Conservation (phyloP, 1,139 yeast genomes). For the Diutina ranongensis region DNA sequence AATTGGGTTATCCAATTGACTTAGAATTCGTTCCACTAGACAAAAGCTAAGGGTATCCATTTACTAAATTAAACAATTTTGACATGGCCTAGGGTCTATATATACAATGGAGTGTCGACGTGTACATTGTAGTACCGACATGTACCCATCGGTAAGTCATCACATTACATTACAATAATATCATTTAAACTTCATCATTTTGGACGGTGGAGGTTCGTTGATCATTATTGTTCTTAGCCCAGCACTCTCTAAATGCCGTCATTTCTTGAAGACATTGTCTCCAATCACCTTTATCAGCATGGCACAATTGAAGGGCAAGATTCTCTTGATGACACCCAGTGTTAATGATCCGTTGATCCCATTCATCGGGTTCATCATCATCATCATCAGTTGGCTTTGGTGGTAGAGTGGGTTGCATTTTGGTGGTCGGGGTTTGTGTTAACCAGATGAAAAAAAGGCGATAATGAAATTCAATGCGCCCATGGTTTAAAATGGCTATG, state of each 20-base stretch:
- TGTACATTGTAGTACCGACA: too few relatives aligned
- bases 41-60: neutral
- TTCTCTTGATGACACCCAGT: conserved; percentile 73
- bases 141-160: too few relatives aligned
- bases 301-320: conserved; percentile 55
- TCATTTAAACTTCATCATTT: conserved; percentile 17
- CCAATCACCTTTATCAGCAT: conserved; percentile 78
- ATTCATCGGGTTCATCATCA: conserved; percentile 58
- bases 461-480: too few relatives aligned
- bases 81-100: too few relatives aligned
- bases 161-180: too few relatives aligned
- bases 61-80: too few relatives aligned
- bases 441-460: too few relatives aligned
- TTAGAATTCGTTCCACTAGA: neutral
- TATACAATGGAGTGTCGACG: too few relatives aligned
- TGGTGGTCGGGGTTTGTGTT: too few relatives aligned
- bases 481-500: too few relatives aligned
- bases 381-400: conserved; percentile 11
- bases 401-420: neutral
- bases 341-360: conserved; percentile 61
- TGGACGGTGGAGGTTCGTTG: conserved; percentile 37
- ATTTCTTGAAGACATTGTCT: conserved; percentile 57
- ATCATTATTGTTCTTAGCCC: conserved; percentile 50
- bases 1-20: neutral
- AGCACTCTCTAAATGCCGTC: conserved; percentile 57